Evolutionary conservation across 2,329 filamentous ascomycete species (phyloP), one percentile per base, ranked within the genome.

Genomic region (Pyrenochaeta sp.): DNA sequence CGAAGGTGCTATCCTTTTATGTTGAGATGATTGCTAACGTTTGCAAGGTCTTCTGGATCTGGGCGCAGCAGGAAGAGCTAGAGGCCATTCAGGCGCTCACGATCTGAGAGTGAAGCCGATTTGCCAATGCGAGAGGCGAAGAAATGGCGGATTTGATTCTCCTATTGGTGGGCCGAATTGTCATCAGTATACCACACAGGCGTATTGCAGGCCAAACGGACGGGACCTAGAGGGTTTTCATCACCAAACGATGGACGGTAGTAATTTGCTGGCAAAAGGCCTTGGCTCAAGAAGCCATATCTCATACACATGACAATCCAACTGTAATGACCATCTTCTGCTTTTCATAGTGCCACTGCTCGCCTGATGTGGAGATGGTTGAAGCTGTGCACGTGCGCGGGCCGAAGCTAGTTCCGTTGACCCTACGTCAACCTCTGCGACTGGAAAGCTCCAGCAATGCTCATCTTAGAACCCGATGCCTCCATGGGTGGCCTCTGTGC

Each of bases 1-100:
- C 11, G n/a, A n/a, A 8, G 7, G n/a, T 23, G 9, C 7, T 10
- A 2, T 15, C 35, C 15, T n/a, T 15, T 17, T 6, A 8, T 42
- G 8, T 6, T n/a, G 11, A n/a, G n/a, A n/a, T n/a, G n/a, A n/a
- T 47, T n/a, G 35, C 48, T 65, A 32, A 67, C 51, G 6, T 7
- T 0, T 17, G 3, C 18, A 75, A n/a, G 72, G 73, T 75, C 73
- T 40, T 70, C 71, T 39, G 72, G 73, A 38, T 71, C 71, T 21
- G 56, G 68, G 41, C 63, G 67, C 42, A 67, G 59, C 53, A 63
- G 61, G 48, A 63, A 57, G 50, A 61, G 65, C 51, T 62, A 62
- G 59, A 50, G 41, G 53, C 53, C 48, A 31, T 51, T 44, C 35
- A 53, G 36, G 45, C 55, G 55, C 10, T 51, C 55, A 40, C 51